These are phyloP conservation scores for Tricholoma saponaceum DNA, from an alignment of 768 basidiomycete genomes.

Conservation along the genomic window DNA sequence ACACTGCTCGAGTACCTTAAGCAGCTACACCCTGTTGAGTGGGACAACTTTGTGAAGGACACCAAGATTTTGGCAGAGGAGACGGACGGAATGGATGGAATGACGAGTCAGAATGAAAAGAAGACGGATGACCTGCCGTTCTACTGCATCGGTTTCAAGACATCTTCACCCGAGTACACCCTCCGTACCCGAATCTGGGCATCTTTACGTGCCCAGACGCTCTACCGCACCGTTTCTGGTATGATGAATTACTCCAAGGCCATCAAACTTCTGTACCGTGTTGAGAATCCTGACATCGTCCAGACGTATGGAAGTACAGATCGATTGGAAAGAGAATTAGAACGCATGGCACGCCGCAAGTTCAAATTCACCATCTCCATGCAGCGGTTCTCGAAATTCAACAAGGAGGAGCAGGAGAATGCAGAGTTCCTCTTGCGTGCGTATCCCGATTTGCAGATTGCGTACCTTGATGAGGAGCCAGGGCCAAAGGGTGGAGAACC, in stretches of 20 bases:
- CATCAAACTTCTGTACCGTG: constrained; percentile 97
- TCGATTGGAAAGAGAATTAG: constrained; percentile 90
- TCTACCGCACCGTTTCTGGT: constrained; percentile 97
- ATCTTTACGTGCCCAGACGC: constrained; percentile 93
- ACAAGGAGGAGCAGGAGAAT: constrained; percentile 98
- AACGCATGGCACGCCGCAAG: constrained; percentile 95
- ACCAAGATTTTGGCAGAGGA: constrained; percentile 99
- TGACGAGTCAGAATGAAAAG: constrained; percentile 68
- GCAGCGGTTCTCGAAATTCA: constrained; percentile 99
- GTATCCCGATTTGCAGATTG: constrained; percentile 97
- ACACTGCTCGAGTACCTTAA: constrained; percentile 97
- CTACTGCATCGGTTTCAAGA: constrained; percentile 99
- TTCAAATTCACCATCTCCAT: constrained; percentile 98
- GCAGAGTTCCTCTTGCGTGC: constrained; percentile 97
- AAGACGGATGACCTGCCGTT: constrained; percentile 95
- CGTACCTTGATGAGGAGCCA: constrained; percentile 95
- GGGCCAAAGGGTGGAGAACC: constrained; percentile 86
- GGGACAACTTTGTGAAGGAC: constrained; percentile 99
- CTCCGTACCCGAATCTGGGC: constrained; percentile 99
- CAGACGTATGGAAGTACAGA: constrained; percentile 97
- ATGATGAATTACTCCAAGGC: constrained; percentile 99
- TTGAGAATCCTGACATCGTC: constrained; percentile 97
- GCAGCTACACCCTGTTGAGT: constrained; percentile 96
- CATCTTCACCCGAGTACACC: constrained; percentile 96
- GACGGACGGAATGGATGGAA: constrained; percentile 55